phyloP scores from a whole-genome alignment of 2,329 filamentous ascomycete species.

The Botryotinia narcissicola region DNA sequence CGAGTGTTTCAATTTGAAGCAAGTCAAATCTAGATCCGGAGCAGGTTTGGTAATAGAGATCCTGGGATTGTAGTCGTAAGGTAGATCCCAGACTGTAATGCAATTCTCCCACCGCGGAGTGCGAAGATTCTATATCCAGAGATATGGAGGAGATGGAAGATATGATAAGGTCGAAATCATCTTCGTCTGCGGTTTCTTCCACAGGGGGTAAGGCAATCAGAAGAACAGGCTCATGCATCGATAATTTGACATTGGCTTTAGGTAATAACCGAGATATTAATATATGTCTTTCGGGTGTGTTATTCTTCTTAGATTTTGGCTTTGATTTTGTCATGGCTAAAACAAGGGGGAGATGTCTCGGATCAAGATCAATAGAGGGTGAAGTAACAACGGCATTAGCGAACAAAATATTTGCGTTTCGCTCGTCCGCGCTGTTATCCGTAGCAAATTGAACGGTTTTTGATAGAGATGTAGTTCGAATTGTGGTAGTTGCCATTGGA shows the following conservation, averaged over 20 bases:
- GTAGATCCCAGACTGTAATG: slow-evolving; percentile 85
- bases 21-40: slow-evolving; percentile 81
- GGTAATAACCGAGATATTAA: slow-evolving; percentile 88
- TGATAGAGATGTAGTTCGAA: slow-evolving; percentile 90
- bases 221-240: slow-evolving; percentile 92
- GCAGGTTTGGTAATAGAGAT: slow-evolving; percentile 91
- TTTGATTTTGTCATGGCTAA: slow-evolving; percentile 69
- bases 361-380: slow-evolving; percentile 88
- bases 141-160: slow-evolving; percentile 93
- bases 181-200: slow-evolving; percentile 59
- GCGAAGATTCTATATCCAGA: slow-evolving; percentile 91
- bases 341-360: slow-evolving; percentile 83
- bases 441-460: slow-evolving; percentile 83
- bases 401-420: slow-evolving; percentile 94
- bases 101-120: slow-evolving; percentile 76
- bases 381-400: slow-evolving; percentile 96
- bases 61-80: slow-evolving; percentile 79
- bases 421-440: slow-evolving; percentile 71
- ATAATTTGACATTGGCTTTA: slow-evolving; percentile 92
- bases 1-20: slow-evolving; percentile 81
- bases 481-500: slow-evolving; percentile 93
- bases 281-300: slow-evolving; percentile 55
- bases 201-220: slow-evolving; percentile 84
- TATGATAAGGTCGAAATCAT: slow-evolving; percentile 93
- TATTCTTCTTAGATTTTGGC: slow-evolving; percentile 43